Percentiles rank a stretch among this genome's conserved stretches.
Conservation (phyloP, 805 yeast genomes). For the Saccharomycopsis olivae region DNA sequence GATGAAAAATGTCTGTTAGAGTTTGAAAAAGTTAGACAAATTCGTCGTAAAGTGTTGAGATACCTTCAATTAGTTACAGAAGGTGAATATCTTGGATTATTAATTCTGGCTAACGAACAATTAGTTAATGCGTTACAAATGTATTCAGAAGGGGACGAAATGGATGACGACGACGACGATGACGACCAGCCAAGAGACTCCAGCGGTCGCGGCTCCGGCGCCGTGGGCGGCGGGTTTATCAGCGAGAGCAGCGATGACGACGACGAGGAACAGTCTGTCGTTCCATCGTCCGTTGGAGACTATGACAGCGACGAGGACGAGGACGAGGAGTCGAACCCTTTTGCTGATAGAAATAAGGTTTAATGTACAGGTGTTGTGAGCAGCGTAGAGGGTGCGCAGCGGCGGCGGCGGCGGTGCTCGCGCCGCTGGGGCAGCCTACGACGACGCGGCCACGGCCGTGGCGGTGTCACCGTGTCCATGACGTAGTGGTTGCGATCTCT, state of each 20-base stretch:
- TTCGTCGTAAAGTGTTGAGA: conserved; percentile 68
- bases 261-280: conserved; percentile 1
- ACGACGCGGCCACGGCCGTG: no score
- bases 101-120: conserved; percentile 85
- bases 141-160: conserved; percentile 39
- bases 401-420: no score
- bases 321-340: conserved; percentile 17
- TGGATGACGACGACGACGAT: not conserved
- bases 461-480: no score
- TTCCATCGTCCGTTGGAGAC: not conserved
- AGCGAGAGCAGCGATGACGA: conserved; percentile 3
- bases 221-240: conserved; percentile 7
- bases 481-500: no score
- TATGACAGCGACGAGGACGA: conserved; percentile 7
- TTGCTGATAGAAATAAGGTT: conserved; percentile 17
- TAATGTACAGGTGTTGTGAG: no score
- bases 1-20: conserved; percentile 47
- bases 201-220: conserved; percentile 1
- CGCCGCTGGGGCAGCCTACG: no score
- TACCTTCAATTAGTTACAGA: conserved; percentile 76
- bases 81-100: conserved; percentile 80
- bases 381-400: no score
- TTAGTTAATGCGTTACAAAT: conserved; percentile 61
- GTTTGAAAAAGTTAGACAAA: conserved; percentile 64
- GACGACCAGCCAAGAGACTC: not conserved